A percentile compares a stretch with the other conserved stretches of the same genome.
These are phyloP conservation scores for Plasmopara muralis DNA, from an alignment of 352 stramenopile species.

Conservation along the genomic window DNA sequence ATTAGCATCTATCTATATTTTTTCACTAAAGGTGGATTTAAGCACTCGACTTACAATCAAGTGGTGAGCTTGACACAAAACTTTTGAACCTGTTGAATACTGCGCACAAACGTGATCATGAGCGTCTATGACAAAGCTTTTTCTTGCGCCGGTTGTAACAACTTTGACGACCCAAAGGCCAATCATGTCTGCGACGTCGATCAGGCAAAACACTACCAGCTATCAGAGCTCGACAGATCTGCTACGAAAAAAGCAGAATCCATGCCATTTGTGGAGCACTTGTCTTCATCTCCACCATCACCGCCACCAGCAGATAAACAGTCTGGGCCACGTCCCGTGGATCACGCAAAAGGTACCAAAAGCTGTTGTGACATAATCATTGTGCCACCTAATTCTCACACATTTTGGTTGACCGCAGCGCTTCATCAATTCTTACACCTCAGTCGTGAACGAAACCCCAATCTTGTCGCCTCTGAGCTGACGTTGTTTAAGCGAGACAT, in stretches of 20 bases:
- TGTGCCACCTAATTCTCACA: not conserved
- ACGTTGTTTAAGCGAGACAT: conserved; percentile 55
- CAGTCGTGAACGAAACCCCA: conserved; percentile 33
- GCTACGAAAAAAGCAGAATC: conserved; percentile 8
- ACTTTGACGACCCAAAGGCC: conserved; percentile 51
- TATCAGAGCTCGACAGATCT: conserved; percentile 37
- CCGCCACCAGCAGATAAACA: conserved; percentile 15
- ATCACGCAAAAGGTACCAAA: conserved; percentile 43
- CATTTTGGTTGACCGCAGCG: conserved; percentile 13
- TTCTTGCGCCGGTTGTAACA: conserved; percentile 49
- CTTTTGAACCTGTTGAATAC: not conserved
- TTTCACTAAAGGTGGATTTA: not conserved
- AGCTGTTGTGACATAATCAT: not conserved
- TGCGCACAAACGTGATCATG: conserved; percentile 20
- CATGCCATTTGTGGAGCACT: not conserved
- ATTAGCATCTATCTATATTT: conserved; percentile 3
- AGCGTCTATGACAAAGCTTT: conserved; percentile 38
- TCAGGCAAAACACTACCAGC: conserved; percentile 34
- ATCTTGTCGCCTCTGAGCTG: conserved; percentile 39
- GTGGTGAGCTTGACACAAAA: too few species aligned
- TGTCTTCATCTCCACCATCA: conserved; percentile 1
- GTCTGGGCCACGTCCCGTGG: conserved; percentile 34
- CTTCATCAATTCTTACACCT: conserved; percentile 40
- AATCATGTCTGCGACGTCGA: conserved; percentile 58
- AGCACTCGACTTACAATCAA: not conserved